These are phyloP conservation scores for Metschnikowia gelsemii DNA, from an alignment of 805 yeast genomes.

Conservation along the genomic window DNA sequence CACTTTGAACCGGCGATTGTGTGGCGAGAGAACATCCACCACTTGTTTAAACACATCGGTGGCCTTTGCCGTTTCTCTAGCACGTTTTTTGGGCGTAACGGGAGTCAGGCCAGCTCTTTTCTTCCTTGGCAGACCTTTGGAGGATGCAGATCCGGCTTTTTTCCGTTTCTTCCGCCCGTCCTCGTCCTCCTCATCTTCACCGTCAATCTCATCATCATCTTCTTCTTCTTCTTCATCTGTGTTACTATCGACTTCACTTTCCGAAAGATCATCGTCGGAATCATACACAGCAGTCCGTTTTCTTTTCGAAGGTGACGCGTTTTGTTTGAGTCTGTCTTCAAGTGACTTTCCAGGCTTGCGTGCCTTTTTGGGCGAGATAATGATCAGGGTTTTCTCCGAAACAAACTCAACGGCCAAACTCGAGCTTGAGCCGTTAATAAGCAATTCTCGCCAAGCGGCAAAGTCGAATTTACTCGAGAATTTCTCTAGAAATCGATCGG, in stretches of 20 bases:
- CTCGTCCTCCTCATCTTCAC: neutral
- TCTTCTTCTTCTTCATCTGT: neutral
- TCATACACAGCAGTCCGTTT: neutral
- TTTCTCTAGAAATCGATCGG: slow-evolving; percentile 34
- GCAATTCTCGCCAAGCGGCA: slow-evolving; percentile 28
- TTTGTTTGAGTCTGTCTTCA: neutral
- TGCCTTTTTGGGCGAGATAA: slow-evolving; percentile 18
- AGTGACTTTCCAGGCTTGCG: slow-evolving; percentile 7
- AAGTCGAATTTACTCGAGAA: slow-evolving; percentile 42
- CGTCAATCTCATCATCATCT: neutral
- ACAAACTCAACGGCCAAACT: slow-evolving; percentile 11
- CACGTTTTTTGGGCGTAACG: slow-evolving; percentile 7
- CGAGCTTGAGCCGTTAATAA: slow-evolving; percentile 17
- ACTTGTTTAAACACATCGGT: slow-evolving; percentile 18
- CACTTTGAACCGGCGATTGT: slow-evolving; percentile 27
- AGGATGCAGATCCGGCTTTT: neutral
- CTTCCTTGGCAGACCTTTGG: slow-evolving; percentile 6
- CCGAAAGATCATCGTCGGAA: neutral
- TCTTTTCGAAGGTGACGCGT: slow-evolving; percentile 1
- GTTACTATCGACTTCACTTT: neutral
- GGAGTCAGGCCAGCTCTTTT: slow-evolving; percentile 6
- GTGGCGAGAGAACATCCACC: slow-evolving; percentile 22
- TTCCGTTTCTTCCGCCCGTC: neutral
- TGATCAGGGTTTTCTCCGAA: slow-evolving; percentile 17
- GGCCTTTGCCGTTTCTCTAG: slow-evolving; percentile 6